These are phyloP conservation scores for Diaporthe vexans DNA, from an alignment of 2,329 filamentous ascomycete species.

Conservation along the genomic window DNA sequence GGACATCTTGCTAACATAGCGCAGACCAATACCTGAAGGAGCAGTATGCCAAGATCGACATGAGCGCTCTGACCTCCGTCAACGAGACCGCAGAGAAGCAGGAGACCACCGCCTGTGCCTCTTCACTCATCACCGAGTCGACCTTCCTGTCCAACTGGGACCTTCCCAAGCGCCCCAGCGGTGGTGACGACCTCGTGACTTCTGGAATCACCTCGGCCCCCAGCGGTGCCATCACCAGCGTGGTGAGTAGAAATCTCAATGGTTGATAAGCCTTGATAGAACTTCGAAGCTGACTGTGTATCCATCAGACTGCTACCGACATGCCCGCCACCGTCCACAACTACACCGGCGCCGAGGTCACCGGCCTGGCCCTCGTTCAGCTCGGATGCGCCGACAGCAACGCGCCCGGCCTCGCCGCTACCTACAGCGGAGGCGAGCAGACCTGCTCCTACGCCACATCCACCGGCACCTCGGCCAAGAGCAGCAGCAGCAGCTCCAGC, in stretches of 20 bases:
- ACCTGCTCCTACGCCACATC: constrained; percentile 42
- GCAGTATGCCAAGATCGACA: constrained; percentile 80
- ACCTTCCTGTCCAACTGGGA: constrained; percentile 83
- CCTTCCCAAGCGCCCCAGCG: constrained; percentile 75
- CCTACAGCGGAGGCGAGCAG: constrained; percentile 41
- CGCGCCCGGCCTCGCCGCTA: constrained; percentile 41
- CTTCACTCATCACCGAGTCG: constrained; percentile 73
- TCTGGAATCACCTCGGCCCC: constrained; percentile 74
- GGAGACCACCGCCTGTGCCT: constrained; percentile 71
- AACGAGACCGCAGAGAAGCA: constrained; percentile 68
- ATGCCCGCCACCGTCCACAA: constrained; percentile 42
- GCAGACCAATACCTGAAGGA: constrained; percentile 71
- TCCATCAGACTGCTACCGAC: constrained; percentile 36
- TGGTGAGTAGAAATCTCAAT: constrained; percentile 19
- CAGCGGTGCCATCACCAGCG: constrained; percentile 70
- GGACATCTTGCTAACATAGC: not conserved
- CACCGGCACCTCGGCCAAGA: constrained; percentile 38
- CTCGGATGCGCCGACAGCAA: constrained; percentile 39
- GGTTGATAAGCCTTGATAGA: too few relatives aligned
- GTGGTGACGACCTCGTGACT: constrained; percentile 78
- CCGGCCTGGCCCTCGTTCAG: constrained; percentile 38
- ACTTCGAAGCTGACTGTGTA: not conserved
- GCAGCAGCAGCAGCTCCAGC: constrained; percentile 37
- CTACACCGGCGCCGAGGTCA: constrained; percentile 40
- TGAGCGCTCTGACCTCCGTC: constrained; percentile 71